phyloP scores from a whole-genome alignment of 371 early-diverging fungal species.

The Rhizopus delemar region DNA sequence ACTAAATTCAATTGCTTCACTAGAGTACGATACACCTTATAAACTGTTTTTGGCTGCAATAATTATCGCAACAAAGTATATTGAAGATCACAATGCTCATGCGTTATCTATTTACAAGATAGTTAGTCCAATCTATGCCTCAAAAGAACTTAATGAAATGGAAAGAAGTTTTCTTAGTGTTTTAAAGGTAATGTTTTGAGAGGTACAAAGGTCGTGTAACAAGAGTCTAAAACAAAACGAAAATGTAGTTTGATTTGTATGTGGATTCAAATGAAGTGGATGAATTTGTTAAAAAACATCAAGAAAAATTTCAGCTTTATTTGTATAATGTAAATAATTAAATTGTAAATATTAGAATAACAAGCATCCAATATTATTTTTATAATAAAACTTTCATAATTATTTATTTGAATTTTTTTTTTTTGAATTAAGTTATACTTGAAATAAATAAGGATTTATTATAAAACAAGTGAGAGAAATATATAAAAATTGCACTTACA shows the following conservation, averaged over 20 bases:
- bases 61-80: conserved; percentile 69
- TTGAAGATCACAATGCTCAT: conserved; percentile 57
- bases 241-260: conserved; percentile 27
- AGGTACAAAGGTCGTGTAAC: neutral
- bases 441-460: too few species aligned
- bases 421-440: too few species aligned
- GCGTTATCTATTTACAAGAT: conserved; percentile 33
- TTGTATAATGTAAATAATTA: neutral
- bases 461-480: too few species aligned
- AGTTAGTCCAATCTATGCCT: conserved; percentile 54
- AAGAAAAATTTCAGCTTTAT: conserved; percentile 11
- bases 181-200: conserved; percentile 14
- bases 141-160: conserved; percentile 60
- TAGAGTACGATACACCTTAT: conserved; percentile 73
- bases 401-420: too few species aligned
- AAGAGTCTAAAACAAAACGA: neutral
- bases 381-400: too few species aligned
- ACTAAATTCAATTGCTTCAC: neutral
- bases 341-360: too few species aligned
- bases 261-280: conserved; percentile 31
- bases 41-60: conserved; percentile 72
- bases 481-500: too few species aligned
- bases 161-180: conserved; percentile 49
- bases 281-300: conserved; percentile 27
- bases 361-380: too few species aligned